Conservation (phyloP, 2,329 filamentous ascomycete species). For the Colletotrichum limetticola region DNA sequence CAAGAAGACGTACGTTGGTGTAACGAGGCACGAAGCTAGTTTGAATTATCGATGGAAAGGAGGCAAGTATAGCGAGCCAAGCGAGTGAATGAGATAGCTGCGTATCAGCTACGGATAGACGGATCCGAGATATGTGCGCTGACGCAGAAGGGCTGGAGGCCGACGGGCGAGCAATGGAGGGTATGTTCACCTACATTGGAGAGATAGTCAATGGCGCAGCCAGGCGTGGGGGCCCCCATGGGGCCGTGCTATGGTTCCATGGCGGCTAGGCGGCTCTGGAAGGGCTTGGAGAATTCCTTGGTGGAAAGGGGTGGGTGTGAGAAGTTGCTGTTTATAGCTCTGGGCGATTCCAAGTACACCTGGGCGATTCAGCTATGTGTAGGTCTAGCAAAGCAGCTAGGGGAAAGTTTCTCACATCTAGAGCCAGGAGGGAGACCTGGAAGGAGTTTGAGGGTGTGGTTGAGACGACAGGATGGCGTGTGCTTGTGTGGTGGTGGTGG, state of each 20-base stretch:
- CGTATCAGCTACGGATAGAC: not conserved
- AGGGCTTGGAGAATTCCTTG: not conserved
- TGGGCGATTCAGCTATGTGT: not conserved
- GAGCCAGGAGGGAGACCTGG: not conserved
- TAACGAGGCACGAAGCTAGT: not conserved
- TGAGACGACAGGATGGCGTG: not conserved
- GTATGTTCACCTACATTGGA: not conserved
- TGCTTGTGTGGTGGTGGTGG: not conserved
- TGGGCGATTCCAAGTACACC: not conserved
- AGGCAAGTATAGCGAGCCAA: not conserved
- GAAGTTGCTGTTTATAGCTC: too few species aligned
- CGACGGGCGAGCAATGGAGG: not conserved
- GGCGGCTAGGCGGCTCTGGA: not conserved
- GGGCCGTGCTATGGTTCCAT: not conserved
- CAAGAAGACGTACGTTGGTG: not conserved
- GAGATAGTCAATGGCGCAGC: too few species aligned
- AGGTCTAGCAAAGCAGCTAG: not conserved
- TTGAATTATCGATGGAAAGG: not conserved
- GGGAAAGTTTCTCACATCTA: not conserved
- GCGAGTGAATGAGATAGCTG: not conserved
- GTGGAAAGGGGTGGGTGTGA: not conserved
- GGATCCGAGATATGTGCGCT: conserved; percentile 17
- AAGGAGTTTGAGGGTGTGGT: not conserved
- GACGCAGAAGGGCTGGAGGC: not conserved
- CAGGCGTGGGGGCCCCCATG: not conserved